Evolutionary conservation across 139 green algal species (phyloP).

Genomic region (Asterochloris sp.): DNA sequence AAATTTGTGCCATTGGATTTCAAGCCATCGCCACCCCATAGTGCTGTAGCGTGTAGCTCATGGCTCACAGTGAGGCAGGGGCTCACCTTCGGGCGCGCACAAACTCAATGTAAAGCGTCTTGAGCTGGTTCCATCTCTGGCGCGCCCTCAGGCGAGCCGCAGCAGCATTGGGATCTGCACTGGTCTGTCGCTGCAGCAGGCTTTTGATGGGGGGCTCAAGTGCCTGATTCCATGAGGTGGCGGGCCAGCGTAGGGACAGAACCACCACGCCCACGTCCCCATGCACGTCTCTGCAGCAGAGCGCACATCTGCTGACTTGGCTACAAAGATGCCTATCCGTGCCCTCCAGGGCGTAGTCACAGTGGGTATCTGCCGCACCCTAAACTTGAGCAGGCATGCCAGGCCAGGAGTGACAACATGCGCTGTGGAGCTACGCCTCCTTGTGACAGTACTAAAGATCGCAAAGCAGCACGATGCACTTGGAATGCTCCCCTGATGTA

Average conservation of each 20-base stretch:
- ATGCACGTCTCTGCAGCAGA: conserved; percentile 8
- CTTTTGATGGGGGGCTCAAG: not conserved
- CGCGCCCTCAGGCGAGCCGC: conserved; percentile 3
- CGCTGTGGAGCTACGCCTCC: no score
- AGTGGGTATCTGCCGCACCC: no score
- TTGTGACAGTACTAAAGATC: no score
- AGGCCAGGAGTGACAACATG: no score
- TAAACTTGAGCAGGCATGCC: no score
- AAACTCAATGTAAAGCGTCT: conserved; percentile 29
- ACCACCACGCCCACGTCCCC: conserved; percentile 27
- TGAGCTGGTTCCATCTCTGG: conserved; percentile 25
- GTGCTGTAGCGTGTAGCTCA: no score
- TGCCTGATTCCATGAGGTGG: conserved; percentile 18
- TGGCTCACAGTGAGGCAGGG: not conserved
- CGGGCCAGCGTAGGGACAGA: conserved; percentile 26
- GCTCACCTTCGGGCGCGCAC: conserved; percentile 21
- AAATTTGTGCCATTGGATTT: no score
- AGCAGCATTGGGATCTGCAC: not conserved
- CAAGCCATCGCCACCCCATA: no score
- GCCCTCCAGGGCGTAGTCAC: no score
- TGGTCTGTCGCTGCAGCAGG: not conserved
- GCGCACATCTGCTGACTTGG: no score
- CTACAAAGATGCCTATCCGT: no score
- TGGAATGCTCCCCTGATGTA: not conserved
- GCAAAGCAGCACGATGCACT: not conserved